Conservation (phyloP, 2,329 filamentous ascomycete species). For the Pseudogymnoascus destructans region DNA sequence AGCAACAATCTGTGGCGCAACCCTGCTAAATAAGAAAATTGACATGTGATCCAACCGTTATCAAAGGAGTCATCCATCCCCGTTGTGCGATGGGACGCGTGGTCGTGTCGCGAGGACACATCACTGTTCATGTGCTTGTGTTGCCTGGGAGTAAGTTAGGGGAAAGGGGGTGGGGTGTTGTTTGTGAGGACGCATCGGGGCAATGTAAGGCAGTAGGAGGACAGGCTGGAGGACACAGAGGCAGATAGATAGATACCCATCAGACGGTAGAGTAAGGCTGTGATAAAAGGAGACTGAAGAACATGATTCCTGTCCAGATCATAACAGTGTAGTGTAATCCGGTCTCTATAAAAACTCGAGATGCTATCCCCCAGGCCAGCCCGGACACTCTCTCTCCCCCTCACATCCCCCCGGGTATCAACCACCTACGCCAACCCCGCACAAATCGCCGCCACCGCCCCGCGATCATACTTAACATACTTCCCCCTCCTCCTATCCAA, state of each 20-base stretch:
- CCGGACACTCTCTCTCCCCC: not conserved
- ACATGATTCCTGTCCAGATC: not conserved
- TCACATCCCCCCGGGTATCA: not conserved
- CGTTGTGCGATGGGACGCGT: not conserved
- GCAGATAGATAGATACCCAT: not conserved
- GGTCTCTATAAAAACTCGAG: not conserved
- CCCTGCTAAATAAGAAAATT: not conserved
- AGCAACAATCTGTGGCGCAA: not conserved
- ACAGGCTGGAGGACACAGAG: not conserved
- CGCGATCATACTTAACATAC: constrained; percentile 95
- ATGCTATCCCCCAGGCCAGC: not conserved
- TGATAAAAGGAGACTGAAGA: not conserved
- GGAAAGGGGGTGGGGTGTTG: not conserved
- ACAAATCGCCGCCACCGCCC: constrained; percentile 54
- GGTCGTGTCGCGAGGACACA: not conserved
- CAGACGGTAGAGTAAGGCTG: not conserved
- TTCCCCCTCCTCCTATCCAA: constrained; percentile 97
- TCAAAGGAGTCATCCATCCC: not conserved
- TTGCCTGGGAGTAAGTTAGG: not conserved
- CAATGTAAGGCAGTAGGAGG: not conserved
- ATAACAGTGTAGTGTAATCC: not conserved
- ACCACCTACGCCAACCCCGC: constrained; percentile 14
- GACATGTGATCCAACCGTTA: not conserved
- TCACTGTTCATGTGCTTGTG: not conserved
- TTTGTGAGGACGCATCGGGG: not conserved